phyloP scores from a whole-genome alignment of 257 asterid genomes.

The Ophiorrhiza pumila region DNA sequence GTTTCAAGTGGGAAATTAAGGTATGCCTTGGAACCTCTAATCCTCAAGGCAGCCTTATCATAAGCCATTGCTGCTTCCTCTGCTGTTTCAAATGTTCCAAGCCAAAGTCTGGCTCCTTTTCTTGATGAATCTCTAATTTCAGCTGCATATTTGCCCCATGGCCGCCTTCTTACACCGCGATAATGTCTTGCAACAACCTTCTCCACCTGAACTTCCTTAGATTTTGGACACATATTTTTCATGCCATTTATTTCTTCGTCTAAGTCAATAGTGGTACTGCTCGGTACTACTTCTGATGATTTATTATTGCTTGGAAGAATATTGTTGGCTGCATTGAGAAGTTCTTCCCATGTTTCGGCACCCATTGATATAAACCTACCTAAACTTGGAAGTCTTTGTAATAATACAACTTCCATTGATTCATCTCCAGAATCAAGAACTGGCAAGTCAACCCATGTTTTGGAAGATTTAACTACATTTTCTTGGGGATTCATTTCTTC shows the following conservation, averaged over 20 bases:
- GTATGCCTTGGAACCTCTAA: slow-evolving; percentile 57
- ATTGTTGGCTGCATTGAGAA: slow-evolving; percentile 34
- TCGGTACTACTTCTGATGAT: neutral
- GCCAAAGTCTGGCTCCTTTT: slow-evolving; percentile 72
- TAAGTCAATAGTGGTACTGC: neutral
- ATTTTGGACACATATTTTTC: neutral
- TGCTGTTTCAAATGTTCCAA: slow-evolving; percentile 67
- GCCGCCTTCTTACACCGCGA: slow-evolving; percentile 70
- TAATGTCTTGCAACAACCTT: slow-evolving; percentile 32
- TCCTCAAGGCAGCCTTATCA: slow-evolving; percentile 64
- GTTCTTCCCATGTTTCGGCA: slow-evolving; percentile 60
- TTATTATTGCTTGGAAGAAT: slow-evolving; percentile 14
- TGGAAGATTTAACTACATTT: slow-evolving; percentile 12
- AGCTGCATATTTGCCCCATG: slow-evolving; percentile 85
- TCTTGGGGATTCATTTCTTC: neutral
- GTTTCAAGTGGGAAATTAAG: slow-evolving; percentile 57
- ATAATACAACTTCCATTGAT: slow-evolving; percentile 21
- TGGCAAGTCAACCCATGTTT: slow-evolving; percentile 43
- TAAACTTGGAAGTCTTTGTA: slow-evolving; percentile 66
- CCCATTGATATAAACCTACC: slow-evolving; percentile 75
- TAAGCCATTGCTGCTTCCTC: slow-evolving; percentile 87
- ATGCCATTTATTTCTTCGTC: neutral
- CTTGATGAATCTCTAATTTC: slow-evolving; percentile 69
- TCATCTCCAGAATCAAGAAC: slow-evolving; percentile 31
- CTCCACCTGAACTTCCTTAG: neutral